Evolutionary conservation across 2,329 filamentous ascomycete species (phyloP), one percentile per base, ranked within the genome.

Genomic region (Ceratocystis albifundus): DNA sequence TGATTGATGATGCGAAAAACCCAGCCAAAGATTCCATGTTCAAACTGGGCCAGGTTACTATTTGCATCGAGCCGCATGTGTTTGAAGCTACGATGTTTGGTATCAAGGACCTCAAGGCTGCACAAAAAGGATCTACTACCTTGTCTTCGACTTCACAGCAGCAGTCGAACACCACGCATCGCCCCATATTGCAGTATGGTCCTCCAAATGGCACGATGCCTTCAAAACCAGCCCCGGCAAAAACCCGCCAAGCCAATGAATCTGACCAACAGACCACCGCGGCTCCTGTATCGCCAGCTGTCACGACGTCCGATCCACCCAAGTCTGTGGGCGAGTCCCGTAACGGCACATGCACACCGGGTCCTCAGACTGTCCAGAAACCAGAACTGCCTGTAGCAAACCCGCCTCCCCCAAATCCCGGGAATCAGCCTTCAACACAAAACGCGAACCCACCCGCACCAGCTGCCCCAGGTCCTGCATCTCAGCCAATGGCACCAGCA

Each of bases 31-130:
- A 90, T 59, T 85, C 81, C 69, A 89, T 90, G 85, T 79, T 81
- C 69, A 88, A 86, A 74, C 81, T 90, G 25, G 89, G 90, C 70
- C 83, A 82, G 70, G 85, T 89, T 69, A 85, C 85, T 44, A 84
- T 95, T 69, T 87, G 84, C 25, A 84, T 92, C 68, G 89, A 92
- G 74, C 90, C 90, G 57, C 88, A 94, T 72, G 83, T 88, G 55
- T 84, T 94, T 70, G 88, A 91, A 70, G 88, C 88, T 17, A 87
- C 83, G 61, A 83, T 91, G 78, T 91, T 82, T 72, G 82, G 83
- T 22, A 84, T 90, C 67, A 88, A 88, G 72, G 86, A 88, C 65
- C 79, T 81, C 6, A 84, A 83, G 69, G 12, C 36, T 4, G 28
- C 46, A 20, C 79, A 72, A 28, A 68, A 69, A 30, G 65, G 77